Evolutionary conservation across 1,284 basidiomycete species (phyloP).

Genomic region (Amylostereum areolatum): DNA sequence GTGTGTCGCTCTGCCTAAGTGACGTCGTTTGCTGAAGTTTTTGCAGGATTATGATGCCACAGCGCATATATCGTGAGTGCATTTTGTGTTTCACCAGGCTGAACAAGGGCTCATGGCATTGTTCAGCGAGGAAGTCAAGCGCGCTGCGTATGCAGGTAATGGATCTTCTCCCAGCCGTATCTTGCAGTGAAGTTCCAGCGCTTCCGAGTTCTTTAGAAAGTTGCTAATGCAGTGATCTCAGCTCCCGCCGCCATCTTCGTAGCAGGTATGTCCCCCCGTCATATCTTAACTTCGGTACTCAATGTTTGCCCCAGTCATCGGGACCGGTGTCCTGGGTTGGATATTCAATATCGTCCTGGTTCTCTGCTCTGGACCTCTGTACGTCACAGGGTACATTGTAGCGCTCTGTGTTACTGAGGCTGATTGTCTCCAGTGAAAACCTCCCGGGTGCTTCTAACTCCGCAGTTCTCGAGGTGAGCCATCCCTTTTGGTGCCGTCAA

Average conservation of each 20-base stretch:
- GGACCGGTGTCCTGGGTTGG: conserved; percentile 82
- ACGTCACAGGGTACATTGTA: conserved; percentile 18
- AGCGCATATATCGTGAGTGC: conserved; percentile 80
- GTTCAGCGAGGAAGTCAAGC: conserved; percentile 77
- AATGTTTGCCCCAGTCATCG: conserved; percentile 47
- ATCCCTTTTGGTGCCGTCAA: not conserved
- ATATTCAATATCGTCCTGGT: conserved; percentile 78
- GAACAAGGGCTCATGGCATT: not conserved
- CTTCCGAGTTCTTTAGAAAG: conserved; percentile 3
- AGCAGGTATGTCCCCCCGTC: conserved; percentile 45
- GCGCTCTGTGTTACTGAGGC: conserved; percentile 1
- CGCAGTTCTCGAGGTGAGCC: conserved; percentile 58
- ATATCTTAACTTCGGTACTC: not conserved
- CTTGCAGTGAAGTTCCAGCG: not conserved
- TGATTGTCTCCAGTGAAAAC: conserved; percentile 35
- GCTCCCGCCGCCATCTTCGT: conserved; percentile 80
- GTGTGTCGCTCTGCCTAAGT: conserved; percentile 9
- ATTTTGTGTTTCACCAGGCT: not conserved
- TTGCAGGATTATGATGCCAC: conserved; percentile 63
- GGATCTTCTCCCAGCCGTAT: not conserved
- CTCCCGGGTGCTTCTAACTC: conserved; percentile 63
- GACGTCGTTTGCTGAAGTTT: not conserved
- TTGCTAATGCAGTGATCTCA: conserved; percentile 11
- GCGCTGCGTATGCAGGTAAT: conserved; percentile 79
- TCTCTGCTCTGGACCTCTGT: conserved; percentile 74